phyloP scores from a whole-genome alignment of 352 stramenopile genomes.

The Thraustotheca clavata region DNA sequence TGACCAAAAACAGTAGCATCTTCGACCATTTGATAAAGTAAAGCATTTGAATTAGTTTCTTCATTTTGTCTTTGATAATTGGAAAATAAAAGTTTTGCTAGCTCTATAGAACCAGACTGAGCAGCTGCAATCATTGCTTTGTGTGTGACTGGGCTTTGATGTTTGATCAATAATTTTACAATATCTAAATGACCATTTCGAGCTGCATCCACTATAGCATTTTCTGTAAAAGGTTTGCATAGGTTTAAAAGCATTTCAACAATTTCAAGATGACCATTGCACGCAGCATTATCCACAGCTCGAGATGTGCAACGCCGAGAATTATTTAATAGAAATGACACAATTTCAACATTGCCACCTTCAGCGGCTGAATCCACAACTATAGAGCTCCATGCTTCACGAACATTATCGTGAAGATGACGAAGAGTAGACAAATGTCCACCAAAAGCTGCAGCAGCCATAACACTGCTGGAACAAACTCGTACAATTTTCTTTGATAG shows the following conservation, averaged over 20 bases:
- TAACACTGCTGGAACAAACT: neutral
- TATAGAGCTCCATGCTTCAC: neutral
- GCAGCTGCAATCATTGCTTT: no score
- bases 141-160: no score
- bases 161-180: no score
- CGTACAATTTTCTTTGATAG: neutral
- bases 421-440: neutral
- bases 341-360: neutral
- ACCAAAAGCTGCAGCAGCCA: neutral
- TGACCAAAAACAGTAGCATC: no score
- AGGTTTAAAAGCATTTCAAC: neutral
- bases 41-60: no score
- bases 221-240: neutral
- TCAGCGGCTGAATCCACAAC: neutral
- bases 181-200: neutral
- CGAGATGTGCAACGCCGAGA: neutral
- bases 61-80: no score
- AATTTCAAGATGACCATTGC: neutral
- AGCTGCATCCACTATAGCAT: neutral
- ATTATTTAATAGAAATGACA: neutral
- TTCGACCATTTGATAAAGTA: no score
- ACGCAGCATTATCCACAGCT: neutral
- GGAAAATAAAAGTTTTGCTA: no score
- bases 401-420: neutral
- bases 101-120: no score